phyloP scores from a whole-genome alignment of 2,329 filamentous ascomycete species.

The Aspergillus quadricinctus region DNA sequence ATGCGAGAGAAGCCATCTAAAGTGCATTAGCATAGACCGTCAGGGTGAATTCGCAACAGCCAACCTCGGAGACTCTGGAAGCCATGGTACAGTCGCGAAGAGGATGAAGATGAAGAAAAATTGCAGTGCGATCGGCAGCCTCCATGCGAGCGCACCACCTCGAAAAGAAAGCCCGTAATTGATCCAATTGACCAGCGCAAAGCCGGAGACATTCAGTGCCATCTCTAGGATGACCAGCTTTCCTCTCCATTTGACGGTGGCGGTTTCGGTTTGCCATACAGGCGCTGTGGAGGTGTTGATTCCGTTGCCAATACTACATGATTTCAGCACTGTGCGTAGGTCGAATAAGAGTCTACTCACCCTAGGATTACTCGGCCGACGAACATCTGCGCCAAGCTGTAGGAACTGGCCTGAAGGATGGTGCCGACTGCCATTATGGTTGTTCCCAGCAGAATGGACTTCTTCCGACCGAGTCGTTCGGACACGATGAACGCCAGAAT shows the following conservation, averaged over 20 bases:
- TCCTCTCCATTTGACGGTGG: slow-evolving; percentile 41
- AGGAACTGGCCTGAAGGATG: slow-evolving; percentile 46
- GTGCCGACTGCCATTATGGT: slow-evolving; percentile 48
- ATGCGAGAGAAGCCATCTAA: slow-evolving; percentile 42
- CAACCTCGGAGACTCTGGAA: slow-evolving; percentile 21
- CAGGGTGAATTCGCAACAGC: not conserved
- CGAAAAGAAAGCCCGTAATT: slow-evolving; percentile 50
- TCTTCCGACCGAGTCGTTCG: slow-evolving; percentile 46
- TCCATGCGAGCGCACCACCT: slow-evolving; percentile 40
- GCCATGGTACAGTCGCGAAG: slow-evolving; percentile 39
- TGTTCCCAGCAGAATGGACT: slow-evolving; percentile 44
- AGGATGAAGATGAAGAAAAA: slow-evolving; percentile 48
- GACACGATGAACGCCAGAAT: slow-evolving; percentile 43
- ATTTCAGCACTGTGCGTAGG: not conserved
- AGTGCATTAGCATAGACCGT: not conserved
- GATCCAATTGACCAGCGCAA: slow-evolving; percentile 50
- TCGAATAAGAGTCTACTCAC: not conserved
- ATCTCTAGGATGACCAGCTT: slow-evolving; percentile 47
- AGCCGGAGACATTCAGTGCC: slow-evolving; percentile 50
- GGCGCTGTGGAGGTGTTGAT: slow-evolving; percentile 49
- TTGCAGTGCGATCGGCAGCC: slow-evolving; percentile 47
- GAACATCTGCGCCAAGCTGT: slow-evolving; percentile 47
- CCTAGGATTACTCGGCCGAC: slow-evolving; percentile 41
- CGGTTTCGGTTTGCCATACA: slow-evolving; percentile 51
- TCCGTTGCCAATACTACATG: slow-evolving; percentile 43